Base-by-base conservation (phyloP, 163 green algal species). In the Coccomyxa subellipsoidea region DNA sequence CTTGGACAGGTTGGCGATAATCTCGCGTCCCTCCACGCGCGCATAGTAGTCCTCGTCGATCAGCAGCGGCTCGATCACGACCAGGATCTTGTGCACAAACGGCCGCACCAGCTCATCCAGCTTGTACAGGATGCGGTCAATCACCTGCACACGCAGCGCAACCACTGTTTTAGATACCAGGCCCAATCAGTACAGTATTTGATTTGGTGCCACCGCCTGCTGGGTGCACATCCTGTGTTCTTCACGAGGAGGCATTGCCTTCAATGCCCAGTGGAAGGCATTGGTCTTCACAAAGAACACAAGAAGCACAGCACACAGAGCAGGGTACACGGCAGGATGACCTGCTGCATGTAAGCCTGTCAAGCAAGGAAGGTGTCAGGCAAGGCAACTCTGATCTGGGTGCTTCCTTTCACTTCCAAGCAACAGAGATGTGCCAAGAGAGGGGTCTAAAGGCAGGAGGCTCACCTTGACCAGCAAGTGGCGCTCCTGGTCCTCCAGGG, bases 31-130 rank as follows among this genome's bases (percentile, higher is more conserved):
- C 87, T 98, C 91, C 31, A 93, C 91, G 54, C 77, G 94, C 5
- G 96, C 97, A 81, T 99, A 99, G 91, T 99, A 99, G 91, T 99
- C 97, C 90, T 99, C 97, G 82, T 99, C 97, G 85, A 99, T 99
- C 25, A 99, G 91, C 90, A 99, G 91, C 31, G 97, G 97, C 93
- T 99, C 96, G 80, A 99, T 99, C 75, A 99, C 97, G 36, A 99
- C 97, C 84, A 99, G 90, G 84, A 99, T 99, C 89, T 99, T 99
- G 92, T 99, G 97, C 83, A 99, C 96, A 80, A 96, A 99, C 6
- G 97, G 97, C 9, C 97, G 92, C 54, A 99, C 97, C 69, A 99
- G 90, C 89, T 99, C 97, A 81, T 99, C 97, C 85, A 99, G 91
- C 88, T 98, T 98, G 93, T 97, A 99, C 82, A 99, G 91, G 71